phyloP scores from a whole-genome alignment of 176 grass and related monocot species.

The Guadua angustifolia region DNA sequence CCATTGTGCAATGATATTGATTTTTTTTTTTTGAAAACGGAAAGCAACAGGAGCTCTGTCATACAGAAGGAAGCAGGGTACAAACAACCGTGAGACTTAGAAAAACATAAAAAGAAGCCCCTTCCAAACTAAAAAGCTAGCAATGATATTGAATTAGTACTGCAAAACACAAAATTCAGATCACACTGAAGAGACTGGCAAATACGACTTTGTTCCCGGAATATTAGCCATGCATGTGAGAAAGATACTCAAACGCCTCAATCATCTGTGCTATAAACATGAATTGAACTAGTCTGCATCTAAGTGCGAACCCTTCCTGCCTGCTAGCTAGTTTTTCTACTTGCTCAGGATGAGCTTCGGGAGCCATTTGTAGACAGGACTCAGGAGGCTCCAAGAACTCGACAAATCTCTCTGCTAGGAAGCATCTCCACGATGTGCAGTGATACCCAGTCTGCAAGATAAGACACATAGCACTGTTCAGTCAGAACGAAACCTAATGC shows the following conservation, averaged over 20 bases:
- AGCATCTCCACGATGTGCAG: conserved; percentile 37
- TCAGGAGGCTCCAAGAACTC: conserved; percentile 35
- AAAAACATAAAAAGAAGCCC: too few species aligned
- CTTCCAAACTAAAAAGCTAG: too few species aligned
- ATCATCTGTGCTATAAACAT: background rate
- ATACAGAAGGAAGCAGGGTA: too few species aligned
- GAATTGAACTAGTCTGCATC: background rate
- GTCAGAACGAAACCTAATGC: background rate
- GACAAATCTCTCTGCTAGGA: background rate
- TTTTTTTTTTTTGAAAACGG: too few species aligned
- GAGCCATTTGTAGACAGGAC: conserved; percentile 14
- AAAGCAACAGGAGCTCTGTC: too few species aligned
- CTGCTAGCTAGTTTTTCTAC: background rate
- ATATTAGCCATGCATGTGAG: background rate
- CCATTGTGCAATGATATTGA: background rate
- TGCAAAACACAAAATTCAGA: too few species aligned
- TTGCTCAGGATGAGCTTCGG: conserved; percentile 13
- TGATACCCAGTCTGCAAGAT: conserved; percentile 12
- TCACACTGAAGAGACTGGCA: too few species aligned
- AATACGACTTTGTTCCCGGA: background rate
- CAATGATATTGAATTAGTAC: too few species aligned
- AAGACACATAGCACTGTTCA: background rate
- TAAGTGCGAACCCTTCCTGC: background rate
- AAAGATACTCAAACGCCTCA: background rate
- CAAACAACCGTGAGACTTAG: too few species aligned